These are phyloP conservation scores for Amphirosellinia nigrospora DNA, from an alignment of 495 filamentous ascomycete genomes.

Conservation along the genomic window DNA sequence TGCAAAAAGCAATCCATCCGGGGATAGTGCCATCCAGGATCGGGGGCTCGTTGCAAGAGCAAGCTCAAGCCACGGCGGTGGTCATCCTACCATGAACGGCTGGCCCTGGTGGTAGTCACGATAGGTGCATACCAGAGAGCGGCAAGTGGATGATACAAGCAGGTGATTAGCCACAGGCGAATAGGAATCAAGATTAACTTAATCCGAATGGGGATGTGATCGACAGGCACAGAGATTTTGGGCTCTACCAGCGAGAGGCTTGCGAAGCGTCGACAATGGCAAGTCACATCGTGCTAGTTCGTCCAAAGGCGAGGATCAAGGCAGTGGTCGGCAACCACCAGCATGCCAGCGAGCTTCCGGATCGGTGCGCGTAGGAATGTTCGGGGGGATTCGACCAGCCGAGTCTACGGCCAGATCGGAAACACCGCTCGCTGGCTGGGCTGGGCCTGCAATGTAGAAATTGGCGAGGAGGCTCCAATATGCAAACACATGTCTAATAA, in stretches of 20 bases:
- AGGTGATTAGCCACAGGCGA: constrained; percentile 23
- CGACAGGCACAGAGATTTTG: constrained; percentile 19
- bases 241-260: constrained; percentile 4
- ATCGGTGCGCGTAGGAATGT: constrained; percentile 17
- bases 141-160: constrained; percentile 25
- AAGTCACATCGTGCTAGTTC: constrained; percentile 10
- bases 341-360: constrained; percentile 23
- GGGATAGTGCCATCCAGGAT: constrained; percentile 24
- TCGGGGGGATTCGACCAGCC: background rate
- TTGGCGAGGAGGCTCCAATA: constrained; percentile 18
- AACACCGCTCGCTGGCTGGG: constrained; percentile 7
- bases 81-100: constrained; percentile 14
- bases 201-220: constrained; percentile 8
- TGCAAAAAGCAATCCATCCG: background rate
- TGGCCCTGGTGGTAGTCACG: constrained; percentile 10
- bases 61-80: constrained; percentile 6
- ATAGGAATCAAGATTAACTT: constrained; percentile 17
- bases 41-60: constrained; percentile 21
- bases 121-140: constrained; percentile 14
- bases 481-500: constrained; percentile 20
- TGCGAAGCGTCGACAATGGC: background rate
- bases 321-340: constrained; percentile 6
- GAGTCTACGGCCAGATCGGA: constrained; percentile 24
- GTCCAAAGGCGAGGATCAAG: background rate
- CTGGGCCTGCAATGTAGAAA: constrained; percentile 5